Evolutionary conservation across 352 stramenopile genomes (phyloP).

Genomic region (Globisporangium acanthophoron): DNA sequence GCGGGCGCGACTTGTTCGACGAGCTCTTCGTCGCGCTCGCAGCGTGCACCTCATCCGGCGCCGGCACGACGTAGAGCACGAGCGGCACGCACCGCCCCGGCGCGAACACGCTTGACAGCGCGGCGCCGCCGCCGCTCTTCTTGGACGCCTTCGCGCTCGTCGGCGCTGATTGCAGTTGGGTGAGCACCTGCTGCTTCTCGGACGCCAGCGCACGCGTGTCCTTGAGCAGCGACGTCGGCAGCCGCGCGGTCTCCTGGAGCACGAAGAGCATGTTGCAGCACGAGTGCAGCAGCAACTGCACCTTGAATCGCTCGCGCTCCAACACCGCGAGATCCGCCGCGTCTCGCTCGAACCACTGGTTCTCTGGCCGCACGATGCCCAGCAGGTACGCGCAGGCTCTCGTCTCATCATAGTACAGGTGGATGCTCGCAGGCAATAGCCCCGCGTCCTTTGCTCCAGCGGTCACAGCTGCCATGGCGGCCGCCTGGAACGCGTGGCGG

Average conservation of each 20-base stretch:
- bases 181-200: conserved; percentile 55
- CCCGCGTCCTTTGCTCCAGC: conserved; percentile 12
- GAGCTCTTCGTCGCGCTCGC: conserved; percentile 19
- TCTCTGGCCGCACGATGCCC: conserved; percentile 37
- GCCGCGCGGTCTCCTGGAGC: conserved; percentile 28
- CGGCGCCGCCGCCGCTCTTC: conserved; percentile 24
- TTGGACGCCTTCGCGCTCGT: conserved; percentile 25
- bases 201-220: conserved; percentile 32
- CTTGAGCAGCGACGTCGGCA: conserved; percentile 43
- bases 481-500: conserved; percentile 36
- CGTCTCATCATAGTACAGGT: conserved; percentile 54
- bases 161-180: conserved; percentile 16
- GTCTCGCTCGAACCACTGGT: conserved; percentile 22
- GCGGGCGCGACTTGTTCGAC: conserved; percentile 26
- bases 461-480: conserved; percentile 8
- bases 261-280: conserved; percentile 59
- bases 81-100: conserved; percentile 62
- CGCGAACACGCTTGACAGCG: conserved; percentile 30
- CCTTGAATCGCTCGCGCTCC: conserved; percentile 49
- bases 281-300: conserved; percentile 59
- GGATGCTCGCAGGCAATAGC: conserved; percentile 27
- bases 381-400: conserved; percentile 50
- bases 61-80: conserved; percentile 59
- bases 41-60: conserved; percentile 36
- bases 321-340: conserved; percentile 12